Base-by-base conservation (phyloP, 345 rosid genomes). In the Pistacia atlantica region DNA sequence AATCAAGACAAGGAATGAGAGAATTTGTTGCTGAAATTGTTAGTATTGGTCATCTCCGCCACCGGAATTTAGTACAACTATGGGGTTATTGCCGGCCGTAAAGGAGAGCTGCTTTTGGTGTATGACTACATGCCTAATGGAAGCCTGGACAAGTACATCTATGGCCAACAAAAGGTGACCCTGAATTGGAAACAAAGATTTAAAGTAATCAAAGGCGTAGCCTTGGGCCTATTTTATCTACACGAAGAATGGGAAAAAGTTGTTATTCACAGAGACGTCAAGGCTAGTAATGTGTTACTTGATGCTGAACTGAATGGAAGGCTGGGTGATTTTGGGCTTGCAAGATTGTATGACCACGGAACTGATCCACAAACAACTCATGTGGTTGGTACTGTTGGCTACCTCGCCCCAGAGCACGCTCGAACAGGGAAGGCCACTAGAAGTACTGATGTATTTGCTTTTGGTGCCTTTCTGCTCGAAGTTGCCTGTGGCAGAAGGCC, bases 241-340 rank as follows among this genome's bases (percentile, higher is more conserved):
- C 94, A 90, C 17, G 85, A 90, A 69, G 94, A 81, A 75, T 90
- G 91, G 89, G 92, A 88, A 31, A 89, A 88, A 55, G 88, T 88
- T 25, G 90, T 90, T 61, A 72, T 90, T 71, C 93, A 90, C 33
- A 85, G 91, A 38, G 93, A 88, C 56, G 81, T 88, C 1, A 90
- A 90, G 69, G 93, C 91, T 0, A 88, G 91, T 46, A 88, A 90
- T 35, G 89, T 90, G 37, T 20, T 90, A 51, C 54, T 90, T 37
- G 93, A 90, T 38, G 86, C 77, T 16, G 89, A 90, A 9, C 62
- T 84, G 25, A 90, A 85, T 2, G 91, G 86, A 18, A 81, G 88
- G 14, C 64, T 90, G 8, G 90, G 92, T 0, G 94, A 90, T 78
- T 90, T 90, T 52, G 92, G 94, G 5, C 84, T 90, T 12, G 92